Base-by-base conservation (phyloP, 208 protist species). In the Endotrypanum monterogeii region DNA sequence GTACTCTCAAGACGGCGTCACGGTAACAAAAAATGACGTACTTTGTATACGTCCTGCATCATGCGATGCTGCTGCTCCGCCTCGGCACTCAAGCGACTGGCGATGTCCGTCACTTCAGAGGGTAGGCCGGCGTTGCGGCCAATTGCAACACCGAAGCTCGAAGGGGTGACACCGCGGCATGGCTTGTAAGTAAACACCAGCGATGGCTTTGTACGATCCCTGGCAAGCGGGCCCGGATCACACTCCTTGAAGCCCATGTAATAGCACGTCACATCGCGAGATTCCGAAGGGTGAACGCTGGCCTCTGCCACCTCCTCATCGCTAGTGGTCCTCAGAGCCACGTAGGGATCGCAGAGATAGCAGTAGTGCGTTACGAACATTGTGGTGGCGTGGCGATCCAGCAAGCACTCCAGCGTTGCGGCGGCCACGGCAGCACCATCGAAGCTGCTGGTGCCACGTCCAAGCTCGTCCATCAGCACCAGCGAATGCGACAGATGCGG, bases 311-410 rank as follows among this genome's bases (percentile, higher is more conserved):
- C 39, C 25, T 76, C 73, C 0, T 8, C 70, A 44, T 8, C 23
- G n/a, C 30, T 28, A 39, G 65, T 39, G 41, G 72, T 46, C 8
- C 60, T 46, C 60, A 30, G 60, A 30, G 23, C 32, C 23, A 48
- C 25, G 83, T 91, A 96, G 3, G 96, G 89, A 76, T 93, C 86
- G 68, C 93, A 97, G 0, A 97, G 60, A 68, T 88, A 88, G 54
- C 78, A 89, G 84, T 95, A 98, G 80, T 99, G 98, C 2, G 98
- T 99, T 12, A 99, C 98, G 79, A 99, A 98, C 3, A 99, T 25
- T 14, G 88, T 94, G 6, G 95, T 89, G 65, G 89, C 96, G 25
- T 78, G 57, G 12, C 70, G 69, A 11, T 79, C 57, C 8, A 90
- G 60, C 3, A 99, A 76, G 78, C 98, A 94, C 79, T 98, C 88